Conservation (phyloP, 208 protist genomes). For the Acanthamoeba healyi region DNA sequence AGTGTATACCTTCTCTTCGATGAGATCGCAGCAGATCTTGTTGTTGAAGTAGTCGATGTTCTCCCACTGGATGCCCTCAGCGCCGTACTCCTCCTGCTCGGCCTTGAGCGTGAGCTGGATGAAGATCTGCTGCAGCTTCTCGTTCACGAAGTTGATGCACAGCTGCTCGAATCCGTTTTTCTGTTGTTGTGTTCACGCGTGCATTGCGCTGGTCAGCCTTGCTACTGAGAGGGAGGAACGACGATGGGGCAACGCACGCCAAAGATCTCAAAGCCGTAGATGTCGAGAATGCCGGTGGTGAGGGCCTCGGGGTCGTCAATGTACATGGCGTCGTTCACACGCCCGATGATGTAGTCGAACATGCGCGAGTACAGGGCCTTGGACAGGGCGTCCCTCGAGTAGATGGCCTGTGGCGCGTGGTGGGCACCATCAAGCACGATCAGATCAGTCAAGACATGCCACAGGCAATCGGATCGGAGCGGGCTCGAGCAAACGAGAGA, state of each 20-base stretch:
- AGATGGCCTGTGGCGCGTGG: constrained; percentile 24
- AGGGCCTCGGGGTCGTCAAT: constrained; percentile 87
- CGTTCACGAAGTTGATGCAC: constrained; percentile 93
- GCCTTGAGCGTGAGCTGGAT: constrained; percentile 97
- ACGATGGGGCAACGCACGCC: constrained; percentile 69
- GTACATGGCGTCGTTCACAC: constrained; percentile 93
- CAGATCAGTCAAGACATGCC: too few relatives aligned
- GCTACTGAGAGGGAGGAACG: too few relatives aligned
- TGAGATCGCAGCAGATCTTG: constrained; percentile 94
- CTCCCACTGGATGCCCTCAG: constrained; percentile 96
- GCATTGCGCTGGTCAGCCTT: background rate
- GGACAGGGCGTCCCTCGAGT: constrained; percentile 94
- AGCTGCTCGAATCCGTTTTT: constrained; percentile 73
- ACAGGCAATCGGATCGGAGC: too few relatives aligned
- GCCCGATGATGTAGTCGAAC: constrained; percentile 96
- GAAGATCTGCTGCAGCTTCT: constrained; percentile 99
- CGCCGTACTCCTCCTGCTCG: constrained; percentile 96
- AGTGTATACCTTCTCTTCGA: constrained; percentile 91
- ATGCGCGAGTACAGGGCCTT: constrained; percentile 96
- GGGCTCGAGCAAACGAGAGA: background rate
- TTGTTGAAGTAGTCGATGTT: constrained; percentile 98
- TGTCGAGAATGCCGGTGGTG: constrained; percentile 96
- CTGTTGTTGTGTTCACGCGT: background rate
- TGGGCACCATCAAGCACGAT: background rate
- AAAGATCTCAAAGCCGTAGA: constrained; percentile 93